Evolutionary conservation across 2,329 filamentous ascomycete genomes (phyloP).

Genomic region (Thermothelomyces thermophilus): DNA sequence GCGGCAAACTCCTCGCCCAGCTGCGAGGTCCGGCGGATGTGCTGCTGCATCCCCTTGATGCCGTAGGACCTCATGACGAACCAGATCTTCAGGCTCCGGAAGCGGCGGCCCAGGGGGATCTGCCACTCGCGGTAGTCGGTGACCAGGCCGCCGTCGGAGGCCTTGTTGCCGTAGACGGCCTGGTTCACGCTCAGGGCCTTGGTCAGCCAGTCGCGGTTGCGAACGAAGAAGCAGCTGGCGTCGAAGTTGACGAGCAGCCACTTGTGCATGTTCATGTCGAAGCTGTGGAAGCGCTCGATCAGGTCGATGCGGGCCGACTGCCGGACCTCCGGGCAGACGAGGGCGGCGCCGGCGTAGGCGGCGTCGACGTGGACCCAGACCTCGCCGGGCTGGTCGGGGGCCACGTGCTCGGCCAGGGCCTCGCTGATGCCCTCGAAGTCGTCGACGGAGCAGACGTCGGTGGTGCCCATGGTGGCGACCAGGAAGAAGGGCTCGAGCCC

Average conservation of each 20-base stretch:
- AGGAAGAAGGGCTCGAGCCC: constrained; percentile 82
- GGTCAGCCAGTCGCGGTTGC: constrained; percentile 68
- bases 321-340: constrained; percentile 76
- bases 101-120: constrained; percentile 83
- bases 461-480: constrained; percentile 78
- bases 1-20: constrained; percentile 65
- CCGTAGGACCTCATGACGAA: constrained; percentile 85
- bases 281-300: constrained; percentile 69
- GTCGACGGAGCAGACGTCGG: constrained; percentile 81
- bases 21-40: constrained; percentile 62
- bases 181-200: constrained; percentile 76
- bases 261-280: constrained; percentile 96
- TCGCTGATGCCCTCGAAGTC: constrained; percentile 64
- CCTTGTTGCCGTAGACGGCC: constrained; percentile 56
- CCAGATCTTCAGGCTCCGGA: constrained; percentile 89
- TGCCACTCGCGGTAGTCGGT: constrained; percentile 98
- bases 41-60: constrained; percentile 58
- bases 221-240: constrained; percentile 71
- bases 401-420: constrained; percentile 33
- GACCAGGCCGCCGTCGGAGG: constrained; percentile 73
- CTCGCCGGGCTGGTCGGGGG: constrained; percentile 34
- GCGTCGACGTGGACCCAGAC: constrained; percentile 94
- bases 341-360: constrained; percentile 81
- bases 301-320: constrained; percentile 39
- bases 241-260: constrained; percentile 96